phyloP scores from a whole-genome alignment of 179 eudicot species.

The Dionaea muscipula region DNA sequence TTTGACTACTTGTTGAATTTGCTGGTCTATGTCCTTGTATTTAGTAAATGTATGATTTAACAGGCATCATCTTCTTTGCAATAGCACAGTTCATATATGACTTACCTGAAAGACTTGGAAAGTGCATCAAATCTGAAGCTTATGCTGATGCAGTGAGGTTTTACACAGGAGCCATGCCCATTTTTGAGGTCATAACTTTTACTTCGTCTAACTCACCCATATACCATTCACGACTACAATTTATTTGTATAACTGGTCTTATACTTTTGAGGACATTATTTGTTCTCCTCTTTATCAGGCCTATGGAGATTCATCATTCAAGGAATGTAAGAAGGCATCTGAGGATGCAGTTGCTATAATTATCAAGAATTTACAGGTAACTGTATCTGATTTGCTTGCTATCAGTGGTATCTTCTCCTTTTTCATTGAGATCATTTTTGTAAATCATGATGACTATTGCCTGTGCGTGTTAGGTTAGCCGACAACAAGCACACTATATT shows the following conservation, averaged over 20 bases:
- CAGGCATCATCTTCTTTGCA: slow-evolving; percentile 31
- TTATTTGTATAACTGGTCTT: not conserved
- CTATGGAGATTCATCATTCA: slow-evolving; percentile 91
- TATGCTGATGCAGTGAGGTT: slow-evolving; percentile 92
- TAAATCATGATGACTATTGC: no score
- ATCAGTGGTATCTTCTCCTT: no score
- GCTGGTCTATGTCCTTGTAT: not conserved
- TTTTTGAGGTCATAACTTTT: slow-evolving; percentile 73
- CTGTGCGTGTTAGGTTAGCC: no score
- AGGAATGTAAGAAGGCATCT: slow-evolving; percentile 87
- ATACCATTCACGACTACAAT: not conserved
- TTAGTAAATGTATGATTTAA: slow-evolving; percentile 19
- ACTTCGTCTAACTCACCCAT: not conserved
- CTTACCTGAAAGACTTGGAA: slow-evolving; percentile 84
- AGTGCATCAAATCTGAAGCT: slow-evolving; percentile 92
- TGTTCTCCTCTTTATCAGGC: slow-evolving; percentile 32
- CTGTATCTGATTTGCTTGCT: not conserved
- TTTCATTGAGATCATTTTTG: no score
- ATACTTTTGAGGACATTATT: not conserved
- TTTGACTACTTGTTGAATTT: slow-evolving; percentile 3
- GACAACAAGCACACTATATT: no score
- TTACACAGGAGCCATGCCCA: slow-evolving; percentile 96
- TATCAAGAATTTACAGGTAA: slow-evolving; percentile 71
- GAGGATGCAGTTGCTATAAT: slow-evolving; percentile 71
- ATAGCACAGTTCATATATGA: slow-evolving; percentile 97